Percentiles rank a stretch among this genome's conserved stretches.
Conservation (phyloP, 1,139 yeast genomes). For the Yamadazyma pseudoaaseri region DNA sequence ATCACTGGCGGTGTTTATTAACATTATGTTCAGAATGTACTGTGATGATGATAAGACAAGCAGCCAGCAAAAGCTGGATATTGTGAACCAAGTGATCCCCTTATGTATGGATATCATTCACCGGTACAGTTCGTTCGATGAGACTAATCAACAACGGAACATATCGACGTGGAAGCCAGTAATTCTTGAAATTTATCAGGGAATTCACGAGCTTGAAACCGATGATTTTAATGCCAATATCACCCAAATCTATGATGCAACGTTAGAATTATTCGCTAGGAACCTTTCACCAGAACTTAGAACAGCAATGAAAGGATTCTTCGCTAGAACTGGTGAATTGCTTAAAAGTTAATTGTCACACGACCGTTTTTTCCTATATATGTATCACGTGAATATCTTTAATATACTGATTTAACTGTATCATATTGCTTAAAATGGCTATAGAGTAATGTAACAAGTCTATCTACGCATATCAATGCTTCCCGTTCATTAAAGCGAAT, state of each 20-base stretch:
- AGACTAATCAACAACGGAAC: slow-evolving; percentile 73
- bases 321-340: slow-evolving; percentile 69
- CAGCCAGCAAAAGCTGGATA: slow-evolving; percentile 31
- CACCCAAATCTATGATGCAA: slow-evolving; percentile 65
- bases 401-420: too few relatives aligned
- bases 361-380: too few relatives aligned
- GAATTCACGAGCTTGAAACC: slow-evolving; percentile 73
- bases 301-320: slow-evolving; percentile 60
- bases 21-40: slow-evolving; percentile 76
- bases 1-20: slow-evolving; percentile 83
- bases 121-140: slow-evolving; percentile 72
- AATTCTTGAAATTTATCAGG: slow-evolving; percentile 80
- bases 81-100: slow-evolving; percentile 61
- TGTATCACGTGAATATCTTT: too few relatives aligned
- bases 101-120: slow-evolving; percentile 69
- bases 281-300: slow-evolving; percentile 71
- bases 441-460: too few relatives aligned
- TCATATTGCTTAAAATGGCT: too few relatives aligned
- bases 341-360: too few relatives aligned
- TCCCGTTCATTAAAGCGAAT: too few relatives aligned
- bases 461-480: too few relatives aligned
- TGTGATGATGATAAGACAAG: slow-evolving; percentile 59
- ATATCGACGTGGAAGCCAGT: slow-evolving; percentile 90
- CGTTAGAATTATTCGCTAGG: slow-evolving; percentile 66
- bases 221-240: slow-evolving; percentile 67